phyloP scores from a whole-genome alignment of 139 green algal species.

The Astrephomene gubernaculifera region DNA sequence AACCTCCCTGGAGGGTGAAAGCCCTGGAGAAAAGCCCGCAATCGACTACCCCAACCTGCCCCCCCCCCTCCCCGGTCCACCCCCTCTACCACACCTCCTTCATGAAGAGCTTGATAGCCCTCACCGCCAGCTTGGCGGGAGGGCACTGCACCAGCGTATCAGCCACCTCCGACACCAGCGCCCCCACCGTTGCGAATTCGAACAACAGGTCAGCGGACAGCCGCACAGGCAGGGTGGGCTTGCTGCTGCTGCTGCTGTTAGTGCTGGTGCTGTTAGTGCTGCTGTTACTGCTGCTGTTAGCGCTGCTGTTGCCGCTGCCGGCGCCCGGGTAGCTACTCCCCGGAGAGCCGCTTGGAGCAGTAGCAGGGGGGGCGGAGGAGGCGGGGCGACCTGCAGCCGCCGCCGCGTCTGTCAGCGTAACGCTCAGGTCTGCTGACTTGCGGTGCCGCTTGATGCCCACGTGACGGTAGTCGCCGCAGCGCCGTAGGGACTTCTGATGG shows the following conservation, averaged over 20 bases:
- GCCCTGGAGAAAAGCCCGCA: not conserved
- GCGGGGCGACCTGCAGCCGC: too few relatives aligned
- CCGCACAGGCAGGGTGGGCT: too few relatives aligned
- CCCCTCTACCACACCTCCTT: not conserved
- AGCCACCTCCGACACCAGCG: not conserved
- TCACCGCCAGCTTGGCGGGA: not conserved
- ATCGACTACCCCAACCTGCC: not conserved
- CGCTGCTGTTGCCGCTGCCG: not conserved
- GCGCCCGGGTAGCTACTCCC: too few relatives aligned
- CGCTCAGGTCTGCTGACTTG: not conserved
- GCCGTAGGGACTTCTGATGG: not conserved
- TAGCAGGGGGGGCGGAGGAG: too few relatives aligned
- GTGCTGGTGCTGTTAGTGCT: not conserved
- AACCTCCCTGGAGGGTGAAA: not conserved
- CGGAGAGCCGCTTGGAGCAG: too few relatives aligned
- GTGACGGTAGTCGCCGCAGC: not conserved
- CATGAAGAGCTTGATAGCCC: constrained; percentile 1
- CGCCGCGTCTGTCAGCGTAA: not conserved
- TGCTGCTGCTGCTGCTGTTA: not conserved
- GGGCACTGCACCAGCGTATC: not conserved
- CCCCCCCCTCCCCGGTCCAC: not conserved
- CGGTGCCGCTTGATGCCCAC: not conserved
- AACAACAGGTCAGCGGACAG: not conserved
- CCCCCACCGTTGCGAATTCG: not conserved
- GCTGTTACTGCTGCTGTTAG: not conserved